phyloP scores from a whole-genome alignment of 2,329 filamentous ascomycete genomes.

The Pseudocercospora musae region DNA sequence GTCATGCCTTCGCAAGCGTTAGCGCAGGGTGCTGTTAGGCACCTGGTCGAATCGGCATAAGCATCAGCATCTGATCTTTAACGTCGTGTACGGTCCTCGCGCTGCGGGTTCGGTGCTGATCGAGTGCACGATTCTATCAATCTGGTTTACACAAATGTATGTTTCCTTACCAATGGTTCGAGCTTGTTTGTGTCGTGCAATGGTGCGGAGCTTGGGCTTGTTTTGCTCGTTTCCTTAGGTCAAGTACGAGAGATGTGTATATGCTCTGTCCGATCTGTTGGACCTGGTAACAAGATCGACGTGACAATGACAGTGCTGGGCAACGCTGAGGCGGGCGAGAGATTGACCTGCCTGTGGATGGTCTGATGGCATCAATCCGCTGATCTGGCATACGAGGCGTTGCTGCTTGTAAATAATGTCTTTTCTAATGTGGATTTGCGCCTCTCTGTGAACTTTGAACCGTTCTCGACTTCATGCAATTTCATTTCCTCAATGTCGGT shows the following conservation, averaged over 20 bases:
- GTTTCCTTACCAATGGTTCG: constrained; percentile 17
- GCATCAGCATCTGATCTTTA: constrained; percentile 21
- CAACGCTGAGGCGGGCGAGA: constrained; percentile 2
- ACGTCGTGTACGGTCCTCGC: constrained; percentile 21
- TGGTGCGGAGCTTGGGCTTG: constrained; percentile 9
- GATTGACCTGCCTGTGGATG: constrained; percentile 15
- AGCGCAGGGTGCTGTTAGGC: constrained; percentile 7
- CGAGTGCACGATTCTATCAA: constrained; percentile 19
- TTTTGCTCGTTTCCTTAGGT: constrained; percentile 13
- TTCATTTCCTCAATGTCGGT: background rate
- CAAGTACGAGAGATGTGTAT: constrained; percentile 20
- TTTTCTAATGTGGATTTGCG: constrained; percentile 26
- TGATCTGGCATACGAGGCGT: background rate
- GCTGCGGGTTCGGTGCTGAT: constrained; percentile 25
- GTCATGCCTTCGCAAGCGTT: constrained; percentile 12
- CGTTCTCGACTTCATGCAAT: background rate
- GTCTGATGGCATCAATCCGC: constrained; percentile 8
- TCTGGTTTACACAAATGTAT: constrained; percentile 15
- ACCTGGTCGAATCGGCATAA: constrained; percentile 18
- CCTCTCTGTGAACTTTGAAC: constrained; percentile 11
- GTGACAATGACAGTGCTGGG: constrained; percentile 11
- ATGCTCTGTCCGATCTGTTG: constrained; percentile 25
- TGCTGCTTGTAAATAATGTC: constrained; percentile 30
- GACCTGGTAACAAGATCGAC: constrained; percentile 12
- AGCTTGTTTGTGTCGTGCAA: constrained; percentile 10